Evolutionary conservation across 2,329 filamentous ascomycete species (phyloP).

Genomic region (Exserohilum rostratum): DNA sequence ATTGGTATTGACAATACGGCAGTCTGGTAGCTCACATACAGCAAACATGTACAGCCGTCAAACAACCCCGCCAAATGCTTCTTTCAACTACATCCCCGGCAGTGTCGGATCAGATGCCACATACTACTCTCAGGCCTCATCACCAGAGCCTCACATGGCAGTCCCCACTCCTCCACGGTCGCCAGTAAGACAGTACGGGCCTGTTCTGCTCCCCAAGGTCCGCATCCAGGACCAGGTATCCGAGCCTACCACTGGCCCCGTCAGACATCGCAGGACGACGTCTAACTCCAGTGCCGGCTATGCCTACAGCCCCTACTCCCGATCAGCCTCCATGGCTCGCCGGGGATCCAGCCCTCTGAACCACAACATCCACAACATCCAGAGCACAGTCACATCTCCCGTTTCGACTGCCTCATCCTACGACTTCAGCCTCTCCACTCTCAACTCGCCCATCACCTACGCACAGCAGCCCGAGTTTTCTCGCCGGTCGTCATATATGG

Average conservation of each 20-base stretch:
- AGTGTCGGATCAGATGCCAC: conserved; percentile 61
- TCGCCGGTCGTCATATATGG: conserved; percentile 46
- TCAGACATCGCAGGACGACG: conserved; percentile 64
- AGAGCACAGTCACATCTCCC: conserved; percentile 53
- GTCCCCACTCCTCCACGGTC: conserved; percentile 73
- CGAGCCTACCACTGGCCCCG: conserved; percentile 60
- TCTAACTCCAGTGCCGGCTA: conserved; percentile 53
- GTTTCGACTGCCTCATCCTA: conserved; percentile 50
- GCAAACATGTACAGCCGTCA: conserved; percentile 53
- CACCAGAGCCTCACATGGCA: conserved; percentile 69
- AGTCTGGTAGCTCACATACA: conserved; percentile 47
- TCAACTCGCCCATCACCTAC: conserved; percentile 70
- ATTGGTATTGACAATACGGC: conserved; percentile 18
- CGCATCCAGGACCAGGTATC: conserved; percentile 81
- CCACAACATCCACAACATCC: conserved; percentile 33
- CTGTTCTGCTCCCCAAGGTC: conserved; percentile 83
- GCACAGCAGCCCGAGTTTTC: conserved; percentile 32
- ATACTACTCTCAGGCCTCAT: conserved; percentile 69
- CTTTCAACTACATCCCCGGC: conserved; percentile 47
- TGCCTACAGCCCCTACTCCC: conserved; percentile 58
- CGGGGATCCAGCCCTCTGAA: conserved; percentile 55
- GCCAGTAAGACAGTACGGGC: conserved; percentile 78
- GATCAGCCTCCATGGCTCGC: conserved; percentile 53
- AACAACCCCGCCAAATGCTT: conserved; percentile 52
- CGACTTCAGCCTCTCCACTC: conserved; percentile 50